phyloP scores from a whole-genome alignment of 441 rosid species.

The Aquilaria agallochum region DNA sequence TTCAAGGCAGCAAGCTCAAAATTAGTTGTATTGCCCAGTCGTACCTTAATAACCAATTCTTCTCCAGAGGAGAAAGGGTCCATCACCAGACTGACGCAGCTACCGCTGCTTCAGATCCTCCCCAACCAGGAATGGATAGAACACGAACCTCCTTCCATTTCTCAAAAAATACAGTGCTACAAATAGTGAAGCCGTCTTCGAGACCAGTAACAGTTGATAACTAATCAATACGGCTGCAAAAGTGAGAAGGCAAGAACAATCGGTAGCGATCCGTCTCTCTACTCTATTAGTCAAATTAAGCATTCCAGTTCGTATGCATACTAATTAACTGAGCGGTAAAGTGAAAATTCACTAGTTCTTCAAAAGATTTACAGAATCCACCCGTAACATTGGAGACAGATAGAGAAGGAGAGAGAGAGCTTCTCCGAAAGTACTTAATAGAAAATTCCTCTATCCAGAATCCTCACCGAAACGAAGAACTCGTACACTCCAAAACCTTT shows the following conservation, averaged over 20 bases:
- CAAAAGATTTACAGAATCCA: slow-evolving; percentile 45
- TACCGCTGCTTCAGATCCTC: slow-evolving; percentile 22
- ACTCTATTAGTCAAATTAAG: slow-evolving; percentile 7
- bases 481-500: slow-evolving; percentile 59
- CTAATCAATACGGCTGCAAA: slow-evolving; percentile 50
- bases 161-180: slow-evolving; percentile 16
- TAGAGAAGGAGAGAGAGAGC: slow-evolving; percentile 29
- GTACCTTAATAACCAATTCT: too few relatives aligned
- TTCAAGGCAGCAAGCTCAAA: too few relatives aligned
- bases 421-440: slow-evolving; percentile 53
- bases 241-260: slow-evolving; percentile 40
- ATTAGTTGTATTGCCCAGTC: too few relatives aligned
- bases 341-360: too few relatives aligned
- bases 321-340: too few relatives aligned
- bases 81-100: too few relatives aligned
- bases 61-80: too few relatives aligned
- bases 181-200: neutral
- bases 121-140: slow-evolving; percentile 11
- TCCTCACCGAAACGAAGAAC: slow-evolving; percentile 69
- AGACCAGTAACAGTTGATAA: neutral
- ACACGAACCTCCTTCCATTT: slow-evolving; percentile 20
- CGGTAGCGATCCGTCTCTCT: slow-evolving; percentile 52
- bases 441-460: slow-evolving; percentile 61
- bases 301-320: slow-evolving; percentile 20
- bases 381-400: slow-evolving; percentile 28